A percentile compares a stretch with the other conserved stretches of the same genome.
Conservation (phyloP, 2,329 filamentous ascomycete species). For the Pyrenochaeta sp. region DNA sequence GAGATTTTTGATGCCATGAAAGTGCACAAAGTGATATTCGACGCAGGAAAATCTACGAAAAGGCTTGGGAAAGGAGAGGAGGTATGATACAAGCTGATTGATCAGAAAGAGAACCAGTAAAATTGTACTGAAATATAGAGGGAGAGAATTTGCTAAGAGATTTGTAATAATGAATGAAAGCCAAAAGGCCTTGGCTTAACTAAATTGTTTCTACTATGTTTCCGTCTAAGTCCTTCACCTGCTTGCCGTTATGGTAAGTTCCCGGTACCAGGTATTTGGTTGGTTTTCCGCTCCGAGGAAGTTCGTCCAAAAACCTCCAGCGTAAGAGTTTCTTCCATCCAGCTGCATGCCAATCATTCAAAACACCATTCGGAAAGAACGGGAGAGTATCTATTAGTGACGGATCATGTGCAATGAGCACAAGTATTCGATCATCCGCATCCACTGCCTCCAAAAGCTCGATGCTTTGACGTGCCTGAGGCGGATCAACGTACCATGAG, state of each 20-base stretch:
- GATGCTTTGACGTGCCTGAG: background rate
- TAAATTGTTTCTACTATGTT: no score
- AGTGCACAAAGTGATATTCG: slow-evolving; percentile 63
- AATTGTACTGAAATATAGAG: no score
- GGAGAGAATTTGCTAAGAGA: no score
- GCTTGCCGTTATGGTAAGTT: background rate
- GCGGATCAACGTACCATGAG: background rate
- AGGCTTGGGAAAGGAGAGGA: background rate
- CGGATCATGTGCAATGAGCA: background rate
- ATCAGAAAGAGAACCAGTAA: no score
- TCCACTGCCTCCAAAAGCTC: background rate
- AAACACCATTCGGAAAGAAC: background rate
- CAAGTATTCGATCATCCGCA: background rate
- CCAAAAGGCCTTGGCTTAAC: no score
- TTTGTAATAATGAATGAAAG: no score
- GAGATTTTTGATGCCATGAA: slow-evolving; percentile 63
- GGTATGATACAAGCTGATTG: background rate
- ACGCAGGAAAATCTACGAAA: slow-evolving; percentile 47
- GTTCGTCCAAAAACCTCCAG: background rate
- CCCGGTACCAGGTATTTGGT: background rate
- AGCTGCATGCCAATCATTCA: background rate
- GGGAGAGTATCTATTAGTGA: background rate
- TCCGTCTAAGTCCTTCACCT: background rate
- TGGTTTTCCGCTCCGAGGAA: background rate
- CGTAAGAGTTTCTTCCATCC: background rate